phyloP scores from a whole-genome alignment of 495 filamentous ascomycete genomes.

The Hypoxylon rickii region DNA sequence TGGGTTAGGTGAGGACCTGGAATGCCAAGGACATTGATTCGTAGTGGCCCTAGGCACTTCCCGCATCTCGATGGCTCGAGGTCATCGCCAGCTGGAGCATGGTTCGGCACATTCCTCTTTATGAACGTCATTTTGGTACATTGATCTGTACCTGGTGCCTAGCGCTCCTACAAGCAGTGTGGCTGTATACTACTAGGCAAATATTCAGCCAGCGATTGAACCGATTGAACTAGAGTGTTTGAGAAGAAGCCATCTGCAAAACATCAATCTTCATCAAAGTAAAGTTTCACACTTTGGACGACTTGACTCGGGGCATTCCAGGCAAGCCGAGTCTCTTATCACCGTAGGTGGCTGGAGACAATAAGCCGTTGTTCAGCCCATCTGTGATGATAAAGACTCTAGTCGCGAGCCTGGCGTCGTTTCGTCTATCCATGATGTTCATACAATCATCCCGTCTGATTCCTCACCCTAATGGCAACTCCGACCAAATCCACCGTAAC shows the following conservation, averaged over 20 bases:
- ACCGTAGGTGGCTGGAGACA: not conserved
- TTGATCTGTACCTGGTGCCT: no score
- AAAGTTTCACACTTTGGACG: not conserved
- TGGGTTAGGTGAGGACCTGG: not conserved
- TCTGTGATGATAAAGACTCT: not conserved
- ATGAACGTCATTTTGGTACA: no score
- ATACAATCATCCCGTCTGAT: not conserved
- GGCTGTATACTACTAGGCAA: not conserved
- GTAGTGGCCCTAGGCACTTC: not conserved
- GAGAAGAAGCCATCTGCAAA: not conserved
- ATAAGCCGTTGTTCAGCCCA: not conserved
- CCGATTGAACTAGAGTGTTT: not conserved
- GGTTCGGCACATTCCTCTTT: no score
- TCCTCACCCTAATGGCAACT: not conserved
- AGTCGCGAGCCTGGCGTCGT: no score
- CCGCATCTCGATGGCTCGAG: no score
- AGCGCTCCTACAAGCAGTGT: not conserved
- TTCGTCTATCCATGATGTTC: no score
- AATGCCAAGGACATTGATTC: not conserved
- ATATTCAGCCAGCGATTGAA: no score
- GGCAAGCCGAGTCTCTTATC: not conserved
- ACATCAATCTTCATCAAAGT: not conserved
- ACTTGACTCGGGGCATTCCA: not conserved
- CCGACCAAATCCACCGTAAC: not conserved
- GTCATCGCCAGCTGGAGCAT: no score